Conservation (phyloP, 148 eudicot species). For the Rhododendron williamsianum region DNA sequence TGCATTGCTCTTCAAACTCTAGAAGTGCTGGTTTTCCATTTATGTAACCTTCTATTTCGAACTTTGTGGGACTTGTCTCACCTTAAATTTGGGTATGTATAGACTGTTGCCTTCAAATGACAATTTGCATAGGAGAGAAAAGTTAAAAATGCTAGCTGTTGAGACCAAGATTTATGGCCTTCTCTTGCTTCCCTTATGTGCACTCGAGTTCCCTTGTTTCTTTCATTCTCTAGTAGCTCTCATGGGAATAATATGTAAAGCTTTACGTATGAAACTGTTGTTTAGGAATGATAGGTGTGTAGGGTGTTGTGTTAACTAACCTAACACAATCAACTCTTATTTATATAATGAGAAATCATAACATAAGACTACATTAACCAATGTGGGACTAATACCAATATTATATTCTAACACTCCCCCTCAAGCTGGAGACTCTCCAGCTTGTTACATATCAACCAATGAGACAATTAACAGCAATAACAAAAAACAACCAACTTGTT, state of each 20-base stretch:
- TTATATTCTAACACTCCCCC: too few species aligned
- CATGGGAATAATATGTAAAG: neutral
- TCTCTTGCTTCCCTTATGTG: neutral
- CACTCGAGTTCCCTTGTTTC: neutral
- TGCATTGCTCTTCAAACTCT: neutral
- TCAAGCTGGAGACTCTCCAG: too few species aligned
- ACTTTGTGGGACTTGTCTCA: neutral
- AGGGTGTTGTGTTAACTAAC: too few species aligned
- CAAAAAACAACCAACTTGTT: too few species aligned
- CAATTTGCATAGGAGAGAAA: neutral
- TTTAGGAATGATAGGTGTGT: too few species aligned
- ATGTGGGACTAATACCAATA: too few species aligned
- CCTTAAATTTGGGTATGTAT: neutral
- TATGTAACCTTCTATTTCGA: neutral
- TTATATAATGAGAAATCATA: too few species aligned
- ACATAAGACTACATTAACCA: too few species aligned
- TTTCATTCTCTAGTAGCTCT: neutral
- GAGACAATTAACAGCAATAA: too few species aligned
- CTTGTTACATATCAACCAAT: too few species aligned
- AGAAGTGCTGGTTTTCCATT: neutral
- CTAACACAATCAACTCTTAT: too few species aligned
- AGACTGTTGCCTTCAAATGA: neutral
- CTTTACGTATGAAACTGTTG: neutral
- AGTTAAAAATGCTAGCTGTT: neutral
- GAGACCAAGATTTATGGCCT: neutral